Percentiles rank a stretch among this genome's conserved stretches.
Conservation (phyloP, 140 eudicot genomes). For the Senecio squalidus region DNA sequence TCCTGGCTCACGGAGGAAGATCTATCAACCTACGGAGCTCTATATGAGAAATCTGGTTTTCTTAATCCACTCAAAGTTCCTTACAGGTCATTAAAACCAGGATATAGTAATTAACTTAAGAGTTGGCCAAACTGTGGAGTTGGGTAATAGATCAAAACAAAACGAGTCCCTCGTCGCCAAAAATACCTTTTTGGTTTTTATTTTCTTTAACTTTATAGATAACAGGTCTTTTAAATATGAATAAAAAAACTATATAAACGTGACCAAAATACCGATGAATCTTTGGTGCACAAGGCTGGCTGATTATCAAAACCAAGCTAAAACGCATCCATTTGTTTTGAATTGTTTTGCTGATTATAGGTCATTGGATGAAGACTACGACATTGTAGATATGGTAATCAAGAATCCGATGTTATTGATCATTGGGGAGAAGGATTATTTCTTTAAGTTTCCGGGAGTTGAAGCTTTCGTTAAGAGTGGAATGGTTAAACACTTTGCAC, state of each 20-base stretch:
- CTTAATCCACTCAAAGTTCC: slow-evolving; percentile 46
- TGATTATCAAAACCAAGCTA: neutral
- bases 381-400: slow-evolving; percentile 34
- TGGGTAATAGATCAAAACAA: too few species aligned
- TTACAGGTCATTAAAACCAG: slow-evolving; percentile 32
- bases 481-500: slow-evolving; percentile 33
- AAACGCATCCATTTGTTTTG: neutral
- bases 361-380: slow-evolving; percentile 25
- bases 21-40: slow-evolving; percentile 42
- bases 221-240: too few species aligned
- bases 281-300: neutral
- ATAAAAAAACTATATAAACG: too few species aligned
- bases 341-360: slow-evolving; percentile 23
- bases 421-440: slow-evolving; percentile 52
- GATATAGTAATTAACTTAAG: too few species aligned
- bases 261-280: neutral
- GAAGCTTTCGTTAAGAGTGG: slow-evolving; percentile 50
- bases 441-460: slow-evolving; percentile 61
- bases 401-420: slow-evolving; percentile 55
- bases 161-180: too few species aligned
- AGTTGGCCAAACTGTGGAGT: too few species aligned
- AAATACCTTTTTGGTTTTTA: too few species aligned
- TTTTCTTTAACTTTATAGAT: too few species aligned
- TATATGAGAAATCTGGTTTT: slow-evolving; percentile 47
- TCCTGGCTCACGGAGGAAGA: slow-evolving; percentile 54